A percentile compares a stretch with the other conserved stretches of the same genome.
Conservation (phyloP, 2,329 filamentous ascomycete species). For the Leptographium galeiforme region DNA sequence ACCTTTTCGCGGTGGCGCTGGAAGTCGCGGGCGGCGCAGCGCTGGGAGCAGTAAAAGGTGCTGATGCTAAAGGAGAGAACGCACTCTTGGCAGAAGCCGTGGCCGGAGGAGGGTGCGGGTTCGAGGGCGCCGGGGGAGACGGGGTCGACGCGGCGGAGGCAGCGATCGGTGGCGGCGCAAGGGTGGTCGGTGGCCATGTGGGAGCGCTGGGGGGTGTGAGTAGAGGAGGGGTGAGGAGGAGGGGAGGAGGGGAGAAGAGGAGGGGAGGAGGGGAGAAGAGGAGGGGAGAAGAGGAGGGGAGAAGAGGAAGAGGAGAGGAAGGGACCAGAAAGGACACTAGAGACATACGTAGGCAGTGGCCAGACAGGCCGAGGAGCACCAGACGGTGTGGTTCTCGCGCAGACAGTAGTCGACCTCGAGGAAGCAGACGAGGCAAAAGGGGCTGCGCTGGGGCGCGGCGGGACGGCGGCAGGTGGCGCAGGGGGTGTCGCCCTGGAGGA, state of each 20-base stretch:
- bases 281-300: no score
- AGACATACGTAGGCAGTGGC: conserved; percentile 3
- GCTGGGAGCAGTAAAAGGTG: conserved; percentile 18
- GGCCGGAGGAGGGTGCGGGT: neutral
- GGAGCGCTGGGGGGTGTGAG: neutral
- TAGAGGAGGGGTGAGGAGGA: neutral
- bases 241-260: neutral
- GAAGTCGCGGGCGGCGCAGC: conserved; percentile 19
- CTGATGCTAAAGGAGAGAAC: conserved; percentile 14
- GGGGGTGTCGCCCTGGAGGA: conserved; percentile 6
- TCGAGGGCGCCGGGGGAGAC: neutral
- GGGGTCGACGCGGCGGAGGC: neutral
- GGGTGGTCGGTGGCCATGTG: conserved; percentile 7
- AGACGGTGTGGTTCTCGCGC: conserved; percentile 10
- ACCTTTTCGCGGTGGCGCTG: conserved; percentile 18
- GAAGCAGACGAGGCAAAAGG: conserved; percentile 11
- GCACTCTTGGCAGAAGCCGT: conserved; percentile 20
- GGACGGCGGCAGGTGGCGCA: conserved; percentile 8
- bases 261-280: no score
- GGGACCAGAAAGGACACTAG: neutral
- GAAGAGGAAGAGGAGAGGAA: neutral
- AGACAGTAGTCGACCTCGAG: conserved; percentile 11
- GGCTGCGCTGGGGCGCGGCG: conserved; percentile 7
- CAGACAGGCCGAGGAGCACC: conserved; percentile 10
- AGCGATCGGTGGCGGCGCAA: conserved; percentile 9